A percentile compares a stretch with the other conserved stretches of the same genome.
These are phyloP conservation scores for Acer yangbiense DNA, from an alignment of 345 rosid species.

Conservation along the genomic window DNA sequence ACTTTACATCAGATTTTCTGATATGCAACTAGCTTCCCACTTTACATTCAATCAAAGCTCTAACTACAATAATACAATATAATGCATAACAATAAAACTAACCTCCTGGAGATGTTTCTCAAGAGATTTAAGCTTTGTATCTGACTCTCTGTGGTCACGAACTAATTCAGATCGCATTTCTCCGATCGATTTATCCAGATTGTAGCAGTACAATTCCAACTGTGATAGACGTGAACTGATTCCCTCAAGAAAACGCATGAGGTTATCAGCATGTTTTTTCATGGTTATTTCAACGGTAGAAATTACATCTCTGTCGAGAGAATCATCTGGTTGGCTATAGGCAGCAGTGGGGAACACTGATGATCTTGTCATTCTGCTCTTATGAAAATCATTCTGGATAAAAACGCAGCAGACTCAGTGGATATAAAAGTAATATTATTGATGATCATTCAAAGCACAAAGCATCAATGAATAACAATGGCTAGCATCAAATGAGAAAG, in stretches of 20 bases:
- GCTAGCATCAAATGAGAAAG: background rate
- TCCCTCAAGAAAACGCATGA: conserved; percentile 96
- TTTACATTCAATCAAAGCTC: background rate
- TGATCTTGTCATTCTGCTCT: conserved; percentile 70
- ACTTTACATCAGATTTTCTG: background rate
- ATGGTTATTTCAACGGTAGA: conserved; percentile 67
- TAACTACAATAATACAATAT: conserved; percentile 4
- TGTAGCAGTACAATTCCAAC: conserved; percentile 86
- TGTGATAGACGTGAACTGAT: conserved; percentile 94
- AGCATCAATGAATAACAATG: background rate
- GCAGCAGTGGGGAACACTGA: conserved; percentile 57
- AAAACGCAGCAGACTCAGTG: conserved; percentile 1
- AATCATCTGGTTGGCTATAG: conserved; percentile 88
- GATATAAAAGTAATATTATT: background rate
- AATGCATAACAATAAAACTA: conserved; percentile 17
- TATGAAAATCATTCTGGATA: conserved; percentile 71
- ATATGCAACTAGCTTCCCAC: background rate
- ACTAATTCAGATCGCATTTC: conserved; percentile 83
- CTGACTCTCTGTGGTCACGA: conserved; percentile 74
- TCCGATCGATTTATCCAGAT: conserved; percentile 92
- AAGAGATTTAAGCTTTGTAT: conserved; percentile 76
- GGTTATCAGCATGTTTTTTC: conserved; percentile 76
- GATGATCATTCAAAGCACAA: background rate
- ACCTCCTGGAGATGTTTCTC: conserved; percentile 99
- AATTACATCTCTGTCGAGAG: conserved; percentile 59